These are phyloP conservation scores for Sechiopsis laciniata DNA, from an alignment of 306 rosid species.

Conservation along the genomic window DNA sequence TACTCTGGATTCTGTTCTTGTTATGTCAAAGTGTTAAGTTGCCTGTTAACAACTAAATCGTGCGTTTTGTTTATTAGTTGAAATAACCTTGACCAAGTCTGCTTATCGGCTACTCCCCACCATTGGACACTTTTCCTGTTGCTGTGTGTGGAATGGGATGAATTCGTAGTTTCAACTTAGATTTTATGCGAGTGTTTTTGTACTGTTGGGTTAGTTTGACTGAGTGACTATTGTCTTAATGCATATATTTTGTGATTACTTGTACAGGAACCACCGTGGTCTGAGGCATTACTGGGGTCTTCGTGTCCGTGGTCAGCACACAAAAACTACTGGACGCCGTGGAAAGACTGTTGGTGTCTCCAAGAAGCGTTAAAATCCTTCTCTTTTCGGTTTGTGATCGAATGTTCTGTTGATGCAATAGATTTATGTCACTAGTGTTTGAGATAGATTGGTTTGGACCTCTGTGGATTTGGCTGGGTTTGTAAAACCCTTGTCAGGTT, in stretches of 20 bases:
- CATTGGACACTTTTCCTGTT: background rate
- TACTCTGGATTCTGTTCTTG: no score
- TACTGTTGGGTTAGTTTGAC: background rate
- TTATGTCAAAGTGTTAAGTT: no score
- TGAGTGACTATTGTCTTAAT: background rate
- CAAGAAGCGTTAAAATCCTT: conserved; percentile 62
- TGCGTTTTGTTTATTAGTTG: no score
- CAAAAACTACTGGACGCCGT: conserved; percentile 97
- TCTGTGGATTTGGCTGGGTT: background rate
- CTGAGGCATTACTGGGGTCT: conserved; percentile 99
- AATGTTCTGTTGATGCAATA: conserved; percentile 5
- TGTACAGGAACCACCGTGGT: conserved; percentile 94
- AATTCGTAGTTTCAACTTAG: background rate
- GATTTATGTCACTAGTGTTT: background rate
- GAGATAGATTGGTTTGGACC: background rate
- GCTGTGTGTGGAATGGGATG: no score
- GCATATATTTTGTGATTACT: background rate
- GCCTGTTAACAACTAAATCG: no score
- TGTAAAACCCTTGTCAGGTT: conserved; percentile 1
- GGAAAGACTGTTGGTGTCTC: conserved; percentile 99
- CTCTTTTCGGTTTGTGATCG: background rate
- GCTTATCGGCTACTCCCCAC: no score
- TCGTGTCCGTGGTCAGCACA: conserved; percentile 99
- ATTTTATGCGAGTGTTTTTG: background rate
- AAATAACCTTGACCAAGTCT: no score